Evolutionary conservation across 805 yeast species (phyloP).

Genomic region (Hemisphaericaspora nanyangensis): DNA sequence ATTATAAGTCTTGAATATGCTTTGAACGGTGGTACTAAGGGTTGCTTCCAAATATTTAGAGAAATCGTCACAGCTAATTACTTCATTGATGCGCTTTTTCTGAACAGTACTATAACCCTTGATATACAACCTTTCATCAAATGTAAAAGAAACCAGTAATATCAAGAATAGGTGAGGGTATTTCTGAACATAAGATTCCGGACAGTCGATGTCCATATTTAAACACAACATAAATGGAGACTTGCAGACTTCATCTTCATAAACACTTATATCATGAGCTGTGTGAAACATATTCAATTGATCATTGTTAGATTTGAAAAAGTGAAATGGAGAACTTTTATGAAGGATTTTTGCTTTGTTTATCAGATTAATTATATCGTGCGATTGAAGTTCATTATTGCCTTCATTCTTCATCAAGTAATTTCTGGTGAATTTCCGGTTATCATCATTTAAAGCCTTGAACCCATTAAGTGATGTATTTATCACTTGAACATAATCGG

Average conservation of each 20-base stretch:
- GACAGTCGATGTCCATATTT: constrained; percentile 46
- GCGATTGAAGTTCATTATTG: constrained; percentile 5
- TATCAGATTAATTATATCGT: constrained; percentile 50
- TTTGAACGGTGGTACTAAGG: constrained; percentile 16
- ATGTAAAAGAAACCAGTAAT: constrained; percentile 41
- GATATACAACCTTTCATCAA: not conserved
- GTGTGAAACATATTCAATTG: constrained; percentile 51
- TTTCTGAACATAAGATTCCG: constrained; percentile 27
- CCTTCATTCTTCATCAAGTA: constrained; percentile 21
- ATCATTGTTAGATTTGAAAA: constrained; percentile 51
- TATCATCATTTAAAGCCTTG: constrained; percentile 13
- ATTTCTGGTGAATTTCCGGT: constrained; percentile 19
- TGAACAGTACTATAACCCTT: not conserved
- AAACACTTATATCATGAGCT: constrained; percentile 60
- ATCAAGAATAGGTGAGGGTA: constrained; percentile 41
- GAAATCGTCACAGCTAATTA: constrained; percentile 14
- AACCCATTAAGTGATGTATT: constrained; percentile 25
- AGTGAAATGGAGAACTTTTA: constrained; percentile 82
- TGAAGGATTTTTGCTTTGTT: constrained; percentile 69
- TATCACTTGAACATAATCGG: constrained; percentile 24
- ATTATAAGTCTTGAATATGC: constrained; percentile 20
- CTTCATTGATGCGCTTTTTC: constrained; percentile 1
- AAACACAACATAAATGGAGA: constrained; percentile 66
- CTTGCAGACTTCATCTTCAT: constrained; percentile 50
- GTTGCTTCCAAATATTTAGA: constrained; percentile 18